phyloP scores from a whole-genome alignment of 108 stramenopile species.

The Nitzschia palea region DNA sequence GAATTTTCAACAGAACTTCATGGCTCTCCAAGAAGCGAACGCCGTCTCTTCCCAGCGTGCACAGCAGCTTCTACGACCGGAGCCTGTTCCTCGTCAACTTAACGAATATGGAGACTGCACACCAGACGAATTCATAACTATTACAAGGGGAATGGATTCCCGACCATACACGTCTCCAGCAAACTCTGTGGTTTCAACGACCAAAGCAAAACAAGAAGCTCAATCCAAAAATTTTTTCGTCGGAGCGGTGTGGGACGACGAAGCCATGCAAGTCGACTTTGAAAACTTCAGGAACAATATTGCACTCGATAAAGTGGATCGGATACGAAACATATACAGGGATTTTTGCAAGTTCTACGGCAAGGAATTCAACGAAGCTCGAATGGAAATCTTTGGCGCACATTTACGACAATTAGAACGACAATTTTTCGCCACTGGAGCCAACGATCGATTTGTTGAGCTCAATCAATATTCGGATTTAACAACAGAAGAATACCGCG shows the following conservation, averaged over 20 bases:
- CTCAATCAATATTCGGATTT: constrained; percentile 24
- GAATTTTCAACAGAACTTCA: constrained; percentile 25
- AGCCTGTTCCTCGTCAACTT: constrained; percentile 18
- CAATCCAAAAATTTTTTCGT: background rate
- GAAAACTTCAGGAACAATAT: background rate
- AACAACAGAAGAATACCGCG: constrained; percentile 14
- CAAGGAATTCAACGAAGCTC: constrained; percentile 22
- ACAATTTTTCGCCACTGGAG: constrained; percentile 2
- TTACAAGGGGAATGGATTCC: background rate
- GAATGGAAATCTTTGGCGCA: constrained; percentile 16
- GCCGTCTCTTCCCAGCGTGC: constrained; percentile 3
- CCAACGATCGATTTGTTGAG: background rate
- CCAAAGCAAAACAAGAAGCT: background rate
- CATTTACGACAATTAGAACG: constrained; percentile 9
- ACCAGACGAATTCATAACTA: constrained; percentile 62
- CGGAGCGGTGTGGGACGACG: background rate
- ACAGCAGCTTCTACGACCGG: constrained; percentile 8
- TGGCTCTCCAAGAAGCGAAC: constrained; percentile 22
- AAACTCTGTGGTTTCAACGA: background rate
- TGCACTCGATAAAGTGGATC: background rate
- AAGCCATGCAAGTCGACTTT: background rate
- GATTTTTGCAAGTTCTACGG: constrained; percentile 5
- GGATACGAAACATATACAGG: constrained; percentile 7
- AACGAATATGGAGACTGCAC: constrained; percentile 84
- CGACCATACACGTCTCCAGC: background rate